phyloP scores from a whole-genome alignment of 441 rosid genomes.

The Macaranga tanarius region DNA sequence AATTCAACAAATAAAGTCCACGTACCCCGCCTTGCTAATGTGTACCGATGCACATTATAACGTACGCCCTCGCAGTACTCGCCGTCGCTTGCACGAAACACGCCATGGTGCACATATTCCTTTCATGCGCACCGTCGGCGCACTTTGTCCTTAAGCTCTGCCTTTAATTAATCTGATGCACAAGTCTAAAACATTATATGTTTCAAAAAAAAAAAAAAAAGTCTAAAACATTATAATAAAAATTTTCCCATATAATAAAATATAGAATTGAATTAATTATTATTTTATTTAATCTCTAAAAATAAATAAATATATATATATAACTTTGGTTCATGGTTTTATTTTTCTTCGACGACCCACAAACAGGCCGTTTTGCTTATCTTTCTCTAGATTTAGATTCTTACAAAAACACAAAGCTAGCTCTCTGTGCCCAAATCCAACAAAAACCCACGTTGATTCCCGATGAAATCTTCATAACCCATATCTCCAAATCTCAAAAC shows the following conservation, averaged over 20 bases:
- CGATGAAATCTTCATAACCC: conserved; percentile 23
- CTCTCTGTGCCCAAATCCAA: conserved; percentile 22
- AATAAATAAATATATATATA: neutral
- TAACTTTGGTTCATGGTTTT: conserved; percentile 30
- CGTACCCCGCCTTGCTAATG: neutral
- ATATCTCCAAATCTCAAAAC: conserved; percentile 2
- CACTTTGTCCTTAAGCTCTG: neutral
- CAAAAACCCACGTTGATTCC: conserved; percentile 41
- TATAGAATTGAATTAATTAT: too few relatives aligned
- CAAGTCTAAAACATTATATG: too few relatives aligned
- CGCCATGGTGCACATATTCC: neutral
- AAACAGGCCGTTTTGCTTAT: neutral
- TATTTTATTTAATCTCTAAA: too few relatives aligned
- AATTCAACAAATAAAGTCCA: neutral
- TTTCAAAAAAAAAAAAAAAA: too few relatives aligned
- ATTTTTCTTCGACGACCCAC: conserved; percentile 23
- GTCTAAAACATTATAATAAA: too few relatives aligned
- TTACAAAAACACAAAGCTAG: conserved; percentile 16
- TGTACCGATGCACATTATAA: neutral
- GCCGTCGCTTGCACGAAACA: conserved; percentile 18
- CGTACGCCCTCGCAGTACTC: neutral
- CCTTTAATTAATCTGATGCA: too few relatives aligned
- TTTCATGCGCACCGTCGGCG: conserved; percentile 16
- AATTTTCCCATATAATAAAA: too few relatives aligned
- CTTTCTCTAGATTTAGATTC: conserved; percentile 38